phyloP scores from a whole-genome alignment of 1,284 basidiomycete genomes.

The Leccinum brunneo-olivaceum region DNA sequence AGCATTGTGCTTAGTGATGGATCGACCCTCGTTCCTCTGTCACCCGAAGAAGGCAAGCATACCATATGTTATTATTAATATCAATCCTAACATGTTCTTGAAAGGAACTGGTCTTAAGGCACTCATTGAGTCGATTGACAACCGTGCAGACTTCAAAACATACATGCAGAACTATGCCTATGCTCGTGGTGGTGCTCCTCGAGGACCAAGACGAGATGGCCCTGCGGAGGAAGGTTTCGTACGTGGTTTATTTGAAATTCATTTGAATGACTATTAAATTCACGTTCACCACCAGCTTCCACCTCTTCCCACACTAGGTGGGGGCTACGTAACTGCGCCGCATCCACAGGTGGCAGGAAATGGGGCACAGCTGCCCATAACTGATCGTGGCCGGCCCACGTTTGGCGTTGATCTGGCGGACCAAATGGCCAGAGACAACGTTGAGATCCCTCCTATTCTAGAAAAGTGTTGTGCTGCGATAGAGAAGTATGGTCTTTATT shows the following conservation, averaged over 20 bases:
- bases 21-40: conserved; percentile 70
- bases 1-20: conserved; percentile 87
- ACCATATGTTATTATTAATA: conserved; percentile 2
- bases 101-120: conserved; percentile 77
- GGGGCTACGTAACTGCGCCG: conserved; percentile 26
- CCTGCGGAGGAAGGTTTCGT: conserved; percentile 85
- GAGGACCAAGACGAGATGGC: conserved; percentile 76
- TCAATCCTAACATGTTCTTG: conserved; percentile 8
- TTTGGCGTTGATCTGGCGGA: conserved; percentile 90
- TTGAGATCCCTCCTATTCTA: conserved; percentile 85
- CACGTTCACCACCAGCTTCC: conserved; percentile 43
- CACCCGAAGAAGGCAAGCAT: conserved; percentile 49
- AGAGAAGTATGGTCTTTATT: conserved; percentile 80
- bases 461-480: conserved; percentile 89
- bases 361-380: conserved; percentile 33
- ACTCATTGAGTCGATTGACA: conserved; percentile 89
- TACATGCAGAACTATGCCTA: conserved; percentile 97
- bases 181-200: conserved; percentile 61
- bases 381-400: conserved; percentile 66
- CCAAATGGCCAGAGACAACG: conserved; percentile 85
- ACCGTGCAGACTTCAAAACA: conserved; percentile 87
- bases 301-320: conserved; percentile 45
- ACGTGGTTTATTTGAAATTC: conserved; percentile 31
- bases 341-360: conserved; percentile 23
- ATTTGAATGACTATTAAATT: conserved; percentile 7